phyloP scores from a whole-genome alignment of 352 stramenopile species.

The Phytophthora europaea region DNA sequence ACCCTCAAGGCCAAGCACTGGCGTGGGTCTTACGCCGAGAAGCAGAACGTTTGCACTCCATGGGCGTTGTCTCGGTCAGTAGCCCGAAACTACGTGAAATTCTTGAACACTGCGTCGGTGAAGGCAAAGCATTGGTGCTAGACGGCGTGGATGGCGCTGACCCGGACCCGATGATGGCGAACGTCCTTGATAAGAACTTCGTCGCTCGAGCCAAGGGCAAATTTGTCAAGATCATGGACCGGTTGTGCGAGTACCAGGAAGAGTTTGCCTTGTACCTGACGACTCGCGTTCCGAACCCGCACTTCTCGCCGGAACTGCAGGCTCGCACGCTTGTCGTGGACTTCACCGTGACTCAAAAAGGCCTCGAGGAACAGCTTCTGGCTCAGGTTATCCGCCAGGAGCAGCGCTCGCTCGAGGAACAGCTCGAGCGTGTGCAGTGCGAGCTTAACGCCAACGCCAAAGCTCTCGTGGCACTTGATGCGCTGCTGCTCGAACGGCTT shows the following conservation, averaged over 20 bases:
- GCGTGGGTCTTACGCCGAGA: constrained; percentile 88
- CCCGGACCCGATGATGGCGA: constrained; percentile 66
- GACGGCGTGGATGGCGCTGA: constrained; percentile 74
- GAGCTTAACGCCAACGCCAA: constrained; percentile 92
- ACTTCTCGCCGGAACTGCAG: constrained; percentile 79
- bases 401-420: constrained; percentile 91
- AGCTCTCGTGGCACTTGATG: constrained; percentile 85
- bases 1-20: constrained; percentile 92
- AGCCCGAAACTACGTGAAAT: constrained; percentile 85
- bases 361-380: constrained; percentile 93
- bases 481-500: constrained; percentile 87
- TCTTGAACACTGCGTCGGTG: constrained; percentile 88
- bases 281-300: constrained; percentile 71
- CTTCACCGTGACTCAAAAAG: constrained; percentile 93
- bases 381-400: constrained; percentile 94
- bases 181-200: constrained; percentile 76
- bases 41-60: constrained; percentile 61
- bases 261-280: constrained; percentile 77
- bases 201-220: constrained; percentile 67
- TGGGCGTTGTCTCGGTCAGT: constrained; percentile 68
- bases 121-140: constrained; percentile 89
- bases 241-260: constrained; percentile 73
- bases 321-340: constrained; percentile 83
- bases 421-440: constrained; percentile 87
- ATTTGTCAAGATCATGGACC: constrained; percentile 79